Evolutionary conservation across 2,329 filamentous ascomycete species (phyloP), one percentile per base, ranked within the genome.

Genomic region (Diaporthe batatas): DNA sequence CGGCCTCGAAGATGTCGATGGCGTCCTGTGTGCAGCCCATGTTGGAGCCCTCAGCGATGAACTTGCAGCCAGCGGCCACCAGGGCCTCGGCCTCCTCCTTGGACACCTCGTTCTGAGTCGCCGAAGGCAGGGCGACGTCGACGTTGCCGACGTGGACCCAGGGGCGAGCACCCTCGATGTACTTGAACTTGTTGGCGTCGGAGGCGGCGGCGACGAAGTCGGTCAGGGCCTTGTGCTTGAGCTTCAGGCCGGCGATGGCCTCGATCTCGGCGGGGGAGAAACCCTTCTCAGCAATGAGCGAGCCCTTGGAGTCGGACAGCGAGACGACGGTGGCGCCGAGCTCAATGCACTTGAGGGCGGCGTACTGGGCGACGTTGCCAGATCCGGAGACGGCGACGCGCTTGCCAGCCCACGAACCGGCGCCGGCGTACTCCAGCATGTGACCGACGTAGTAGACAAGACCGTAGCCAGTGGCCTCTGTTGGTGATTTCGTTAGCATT

Each of bases 11-110:
- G 77, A 94, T 87, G 80, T 98, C 93, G 80, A 99, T 98, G 77
- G 96, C 96, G 77, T 93, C 95, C 85, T 96, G 94, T 44, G 95
- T 98, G 89, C 95, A 98, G 76, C 96, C 96, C 96, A 99, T 98
- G 91, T 98, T 98, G 85, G 93, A 96, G 72, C 96, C 96, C 87
- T 99, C 96, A 73, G 96, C 96, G 77, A 98, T 92, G 87, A 94
- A 97, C 82, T 92, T 91, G 81, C 89, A 90, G 77, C 96, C 96
- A 73, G 89, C 89, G 65, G 88, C 88, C 73, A 98, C 90, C 57
- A 98, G 90, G 23, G 90, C 91, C 86, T 94, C 87, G 69, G 95
- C 96, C 88, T 99, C 96, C 79, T 96, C 94, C 81, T 92, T 91
- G 81, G 90, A 95, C 80, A 99, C 94, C 87, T 99, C 96, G 88